Conservation (phyloP, 2,329 filamentous ascomycete species). For the Beauveria medogensis region DNA sequence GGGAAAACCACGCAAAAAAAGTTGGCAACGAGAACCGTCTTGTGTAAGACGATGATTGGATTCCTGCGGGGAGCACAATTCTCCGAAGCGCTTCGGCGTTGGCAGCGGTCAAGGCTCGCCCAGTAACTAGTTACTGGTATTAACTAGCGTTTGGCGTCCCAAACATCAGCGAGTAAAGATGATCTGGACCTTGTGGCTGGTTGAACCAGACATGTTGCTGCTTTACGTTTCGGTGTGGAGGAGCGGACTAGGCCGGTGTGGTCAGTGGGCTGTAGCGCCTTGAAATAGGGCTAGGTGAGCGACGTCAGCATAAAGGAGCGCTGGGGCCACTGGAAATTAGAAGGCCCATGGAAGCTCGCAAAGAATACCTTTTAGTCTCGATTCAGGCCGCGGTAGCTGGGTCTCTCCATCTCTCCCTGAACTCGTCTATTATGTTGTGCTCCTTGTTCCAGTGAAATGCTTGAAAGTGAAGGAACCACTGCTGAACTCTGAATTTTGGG, state of each 20-base stretch:
- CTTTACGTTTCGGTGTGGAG: background rate
- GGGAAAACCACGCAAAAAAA: background rate
- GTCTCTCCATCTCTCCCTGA: background rate
- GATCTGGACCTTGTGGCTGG: background rate
- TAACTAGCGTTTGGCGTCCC: no score
- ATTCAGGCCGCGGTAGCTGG: background rate
- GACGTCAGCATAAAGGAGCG: background rate
- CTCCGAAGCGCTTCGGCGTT: constrained; percentile 3
- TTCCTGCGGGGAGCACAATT: background rate
- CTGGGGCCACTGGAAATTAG: background rate
- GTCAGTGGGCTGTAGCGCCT: no score
- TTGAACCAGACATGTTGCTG: no score
- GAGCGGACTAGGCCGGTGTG: background rate
- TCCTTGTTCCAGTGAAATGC: background rate
- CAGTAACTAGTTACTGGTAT: background rate
- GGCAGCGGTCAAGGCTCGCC: background rate
- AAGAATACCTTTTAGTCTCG: constrained; percentile 3
- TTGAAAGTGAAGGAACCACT: background rate
- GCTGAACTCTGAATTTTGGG: constrained; percentile 6
- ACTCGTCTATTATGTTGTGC: no score
- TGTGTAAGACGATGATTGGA: background rate
- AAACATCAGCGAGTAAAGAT: background rate
- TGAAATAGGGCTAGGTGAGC: no score
- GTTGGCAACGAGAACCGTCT: background rate
- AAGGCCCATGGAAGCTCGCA: background rate